Conservation (phyloP, 169 alveolate species). For the Cryptosporidium sp. region DNA sequence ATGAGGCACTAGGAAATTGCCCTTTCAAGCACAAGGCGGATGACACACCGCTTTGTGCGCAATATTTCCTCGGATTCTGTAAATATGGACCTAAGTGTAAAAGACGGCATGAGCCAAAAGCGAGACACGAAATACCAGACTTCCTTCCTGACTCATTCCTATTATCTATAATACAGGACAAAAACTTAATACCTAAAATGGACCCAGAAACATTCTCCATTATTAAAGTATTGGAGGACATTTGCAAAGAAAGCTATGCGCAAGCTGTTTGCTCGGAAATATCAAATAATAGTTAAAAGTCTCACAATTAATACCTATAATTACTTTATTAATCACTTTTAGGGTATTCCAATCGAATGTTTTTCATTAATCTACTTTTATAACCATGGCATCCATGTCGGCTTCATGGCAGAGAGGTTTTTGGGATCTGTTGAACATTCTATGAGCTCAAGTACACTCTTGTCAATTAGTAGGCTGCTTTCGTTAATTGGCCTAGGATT, state of each 20-base stretch:
- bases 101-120: conserved; percentile 79
- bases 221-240: conserved; percentile 40
- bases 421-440: conserved; percentile 49
- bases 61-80: conserved; percentile 85
- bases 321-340: too few species aligned
- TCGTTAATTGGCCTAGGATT: conserved; percentile 61
- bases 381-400: conserved; percentile 76
- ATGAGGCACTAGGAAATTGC: conserved; percentile 80
- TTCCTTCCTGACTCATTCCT: conserved; percentile 78
- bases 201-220: conserved; percentile 60
- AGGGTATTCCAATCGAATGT: too few species aligned
- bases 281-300: background rate
- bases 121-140: conserved; percentile 71
- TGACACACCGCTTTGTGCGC: conserved; percentile 76
- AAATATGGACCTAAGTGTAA: conserved; percentile 83
- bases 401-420: conserved; percentile 57
- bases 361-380: background rate
- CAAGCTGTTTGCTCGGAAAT: conserved; percentile 41
- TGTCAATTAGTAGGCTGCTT: conserved; percentile 15
- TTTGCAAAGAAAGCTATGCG: conserved; percentile 63
- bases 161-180: conserved; percentile 46
- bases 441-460: conserved; percentile 47
- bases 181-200: conserved; percentile 47
- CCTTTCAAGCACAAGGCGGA: conserved; percentile 82
- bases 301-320: background rate